These are phyloP conservation scores for Gastrolobium bilobum DNA, from an alignment of 306 rosid genomes.

Conservation along the genomic window DNA sequence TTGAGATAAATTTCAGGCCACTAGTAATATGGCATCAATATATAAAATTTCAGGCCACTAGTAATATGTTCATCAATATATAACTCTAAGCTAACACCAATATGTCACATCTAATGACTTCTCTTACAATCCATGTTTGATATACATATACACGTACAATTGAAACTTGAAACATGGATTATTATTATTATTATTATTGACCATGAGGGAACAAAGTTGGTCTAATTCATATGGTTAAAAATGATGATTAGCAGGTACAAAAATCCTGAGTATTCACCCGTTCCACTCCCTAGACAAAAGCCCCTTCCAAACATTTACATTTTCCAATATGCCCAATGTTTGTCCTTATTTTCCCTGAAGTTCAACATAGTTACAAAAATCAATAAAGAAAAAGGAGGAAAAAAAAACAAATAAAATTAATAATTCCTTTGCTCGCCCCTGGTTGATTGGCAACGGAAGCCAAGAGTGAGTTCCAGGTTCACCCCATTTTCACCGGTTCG, in stretches of 20 bases:
- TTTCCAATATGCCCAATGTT: background rate
- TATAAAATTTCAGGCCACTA: too few relatives aligned
- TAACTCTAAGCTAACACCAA: too few relatives aligned
- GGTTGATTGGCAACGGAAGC: constrained; percentile 25
- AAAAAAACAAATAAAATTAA: background rate
- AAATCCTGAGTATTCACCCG: background rate
- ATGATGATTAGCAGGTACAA: background rate
- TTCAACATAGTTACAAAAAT: background rate
- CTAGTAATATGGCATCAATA: too few relatives aligned
- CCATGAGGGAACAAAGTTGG: background rate
- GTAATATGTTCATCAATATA: too few relatives aligned
- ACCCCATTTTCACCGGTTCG: constrained; percentile 10
- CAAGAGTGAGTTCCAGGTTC: constrained; percentile 59
- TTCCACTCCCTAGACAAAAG: background rate
- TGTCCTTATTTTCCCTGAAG: background rate
- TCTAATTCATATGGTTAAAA: background rate
- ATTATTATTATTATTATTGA: background rate
- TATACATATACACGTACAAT: too few relatives aligned
- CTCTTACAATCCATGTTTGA: too few relatives aligned
- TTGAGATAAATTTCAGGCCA: too few relatives aligned
- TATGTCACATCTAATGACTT: too few relatives aligned
- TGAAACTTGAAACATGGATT: too few relatives aligned
- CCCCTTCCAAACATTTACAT: background rate
- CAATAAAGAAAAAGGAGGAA: background rate
- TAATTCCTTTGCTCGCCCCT: too few relatives aligned